Evolutionary conservation across 495 filamentous ascomycete species (phyloP).

Genomic region (Recurvomyces mirabilis): DNA sequence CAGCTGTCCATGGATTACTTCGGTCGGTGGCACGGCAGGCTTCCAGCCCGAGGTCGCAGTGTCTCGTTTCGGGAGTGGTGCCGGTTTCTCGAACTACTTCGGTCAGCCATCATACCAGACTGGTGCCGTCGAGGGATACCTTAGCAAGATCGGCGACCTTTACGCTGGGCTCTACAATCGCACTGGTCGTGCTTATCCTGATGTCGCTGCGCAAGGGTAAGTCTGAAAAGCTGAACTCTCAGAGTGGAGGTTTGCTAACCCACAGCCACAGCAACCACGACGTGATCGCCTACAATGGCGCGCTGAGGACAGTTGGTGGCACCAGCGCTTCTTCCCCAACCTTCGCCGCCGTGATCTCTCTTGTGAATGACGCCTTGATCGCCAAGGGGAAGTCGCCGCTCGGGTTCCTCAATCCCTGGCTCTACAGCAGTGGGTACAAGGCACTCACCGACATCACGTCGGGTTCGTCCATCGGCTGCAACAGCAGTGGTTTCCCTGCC

Average conservation of each 20-base stretch:
- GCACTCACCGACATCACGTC: slow-evolving; percentile 30
- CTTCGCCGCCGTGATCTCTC: slow-evolving; percentile 26
- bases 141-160: slow-evolving; percentile 21
- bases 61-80: slow-evolving; percentile 25
- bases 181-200: slow-evolving; percentile 30
- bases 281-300: slow-evolving; percentile 26
- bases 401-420: slow-evolving; percentile 35
- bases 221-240: neutral
- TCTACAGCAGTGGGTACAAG: slow-evolving; percentile 27
- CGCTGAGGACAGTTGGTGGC: slow-evolving; percentile 23
- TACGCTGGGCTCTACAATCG: slow-evolving; percentile 31
- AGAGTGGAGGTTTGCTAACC: neutral
- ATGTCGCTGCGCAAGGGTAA: slow-evolving; percentile 29
- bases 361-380: slow-evolving; percentile 31
- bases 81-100: slow-evolving; percentile 33
- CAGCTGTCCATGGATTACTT: slow-evolving; percentile 30
- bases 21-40: slow-evolving; percentile 29
- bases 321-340: slow-evolving; percentile 29
- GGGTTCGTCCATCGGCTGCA: slow-evolving; percentile 26
- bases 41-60: slow-evolving; percentile 31
- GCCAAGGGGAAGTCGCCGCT: slow-evolving; percentile 25
- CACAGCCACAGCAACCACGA: slow-evolving; percentile 15
- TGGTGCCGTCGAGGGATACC: slow-evolving; percentile 24
- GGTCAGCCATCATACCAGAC: slow-evolving; percentile 26
- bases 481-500: slow-evolving; percentile 26